A percentile compares a stretch with the other conserved stretches of the same genome.
phyloP scores from a whole-genome alignment of 2,329 filamentous ascomycete genomes.

The Fusarium devonianum region DNA sequence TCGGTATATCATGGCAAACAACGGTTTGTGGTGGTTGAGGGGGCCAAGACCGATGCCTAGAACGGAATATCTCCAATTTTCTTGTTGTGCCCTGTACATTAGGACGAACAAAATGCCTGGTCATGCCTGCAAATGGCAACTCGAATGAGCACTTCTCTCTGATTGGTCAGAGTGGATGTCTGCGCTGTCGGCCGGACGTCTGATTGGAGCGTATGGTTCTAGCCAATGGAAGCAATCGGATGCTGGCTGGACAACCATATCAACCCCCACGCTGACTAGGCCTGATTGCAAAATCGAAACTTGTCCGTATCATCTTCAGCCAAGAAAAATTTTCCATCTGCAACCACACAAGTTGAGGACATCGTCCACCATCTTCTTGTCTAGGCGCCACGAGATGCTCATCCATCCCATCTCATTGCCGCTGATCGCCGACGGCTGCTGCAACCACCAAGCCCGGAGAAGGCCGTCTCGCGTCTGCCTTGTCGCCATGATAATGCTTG shows the following conservation, averaged over 20 bases:
- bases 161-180: constrained; percentile 21
- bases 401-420: constrained; percentile 18
- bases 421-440: constrained; percentile 33
- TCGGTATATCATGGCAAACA: constrained; percentile 37
- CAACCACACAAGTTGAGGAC: constrained; percentile 36
- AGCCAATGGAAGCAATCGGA: neutral
- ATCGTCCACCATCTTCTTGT: constrained; percentile 15
- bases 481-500: constrained; percentile 15
- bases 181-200: neutral
- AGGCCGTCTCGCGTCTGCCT: constrained; percentile 3
- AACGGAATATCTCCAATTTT: constrained; percentile 35
- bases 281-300: constrained; percentile 42
- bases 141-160: constrained; percentile 8
- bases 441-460: constrained; percentile 23
- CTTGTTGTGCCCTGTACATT: constrained; percentile 5
- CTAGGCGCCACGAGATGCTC: constrained; percentile 30
- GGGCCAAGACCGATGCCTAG: constrained; percentile 1
- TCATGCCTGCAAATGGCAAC: constrained; percentile 25
- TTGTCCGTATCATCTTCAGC: constrained; percentile 32
- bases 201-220: constrained; percentile 27
- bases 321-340: constrained; percentile 28
- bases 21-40: constrained; percentile 28
- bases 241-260: constrained; percentile 21
- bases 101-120: constrained; percentile 12
- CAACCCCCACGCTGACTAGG: constrained; percentile 42